These are phyloP conservation scores for Aspergillus baeticus DNA, from an alignment of 495 filamentous ascomycete genomes.

Conservation along the genomic window DNA sequence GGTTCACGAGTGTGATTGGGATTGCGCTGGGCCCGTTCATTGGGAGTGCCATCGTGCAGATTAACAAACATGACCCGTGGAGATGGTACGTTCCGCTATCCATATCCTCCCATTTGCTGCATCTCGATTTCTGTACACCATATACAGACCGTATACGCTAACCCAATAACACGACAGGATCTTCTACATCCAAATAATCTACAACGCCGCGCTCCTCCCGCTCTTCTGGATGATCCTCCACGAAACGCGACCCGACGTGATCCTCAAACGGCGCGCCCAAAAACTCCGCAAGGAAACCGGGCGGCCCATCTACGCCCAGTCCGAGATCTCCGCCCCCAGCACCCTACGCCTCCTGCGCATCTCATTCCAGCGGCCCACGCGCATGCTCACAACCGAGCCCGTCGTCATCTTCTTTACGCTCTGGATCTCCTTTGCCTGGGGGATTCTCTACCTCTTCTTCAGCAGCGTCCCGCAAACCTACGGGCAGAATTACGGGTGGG, in stretches of 20 bases:
- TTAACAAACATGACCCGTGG: constrained; percentile 39
- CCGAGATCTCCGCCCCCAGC: constrained; percentile 29
- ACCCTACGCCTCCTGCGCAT: constrained; percentile 25
- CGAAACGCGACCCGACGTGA: constrained; percentile 44
- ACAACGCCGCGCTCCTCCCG: constrained; percentile 42
- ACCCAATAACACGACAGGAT: too few relatives aligned
- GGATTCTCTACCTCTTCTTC: constrained; percentile 51
- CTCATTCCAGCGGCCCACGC: constrained; percentile 44
- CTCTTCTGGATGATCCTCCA: constrained; percentile 42
- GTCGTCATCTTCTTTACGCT: constrained; percentile 54
- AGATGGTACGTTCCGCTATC: constrained; percentile 32
- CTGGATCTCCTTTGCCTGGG: constrained; percentile 53
- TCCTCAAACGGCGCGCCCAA: constrained; percentile 61
- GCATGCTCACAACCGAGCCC: constrained; percentile 51
- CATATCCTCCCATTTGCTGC: not conserved
- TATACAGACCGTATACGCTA: too few relatives aligned
- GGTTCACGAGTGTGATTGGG: constrained; percentile 42
- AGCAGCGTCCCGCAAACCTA: constrained; percentile 41
- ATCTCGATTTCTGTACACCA: too few relatives aligned
- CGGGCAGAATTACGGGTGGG: constrained; percentile 36
- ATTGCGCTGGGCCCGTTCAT: constrained; percentile 51
- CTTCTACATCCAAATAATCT: constrained; percentile 53
- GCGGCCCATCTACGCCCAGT: constrained; percentile 33
- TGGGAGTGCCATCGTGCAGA: constrained; percentile 38
- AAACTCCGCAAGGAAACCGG: constrained; percentile 64